Conservation (phyloP, 2,329 filamentous ascomycete genomes). For the Lasiodiplodia gonubiensis region DNA sequence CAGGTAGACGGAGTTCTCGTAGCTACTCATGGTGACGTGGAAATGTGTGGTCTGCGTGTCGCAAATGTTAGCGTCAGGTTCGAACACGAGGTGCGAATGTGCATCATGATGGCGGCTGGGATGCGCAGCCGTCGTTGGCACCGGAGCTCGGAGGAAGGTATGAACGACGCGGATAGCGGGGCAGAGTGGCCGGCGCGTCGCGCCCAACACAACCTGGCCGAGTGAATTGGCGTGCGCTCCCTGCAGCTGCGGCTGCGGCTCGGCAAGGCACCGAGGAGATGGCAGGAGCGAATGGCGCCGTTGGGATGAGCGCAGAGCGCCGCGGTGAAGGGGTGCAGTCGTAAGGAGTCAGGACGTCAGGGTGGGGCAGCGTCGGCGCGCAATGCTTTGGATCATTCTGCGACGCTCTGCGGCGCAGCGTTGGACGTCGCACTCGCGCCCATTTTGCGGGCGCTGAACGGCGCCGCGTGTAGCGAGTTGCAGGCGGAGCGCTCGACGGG, state of each 20-base stretch:
- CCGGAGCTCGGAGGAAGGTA: constrained; percentile 26
- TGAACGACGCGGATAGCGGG: constrained; percentile 26
- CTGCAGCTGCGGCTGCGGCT: constrained; percentile 34
- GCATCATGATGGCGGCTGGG: constrained; percentile 1
- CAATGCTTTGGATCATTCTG: constrained; percentile 14
- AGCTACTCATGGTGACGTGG: constrained; percentile 28
- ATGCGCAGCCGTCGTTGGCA: constrained; percentile 17
- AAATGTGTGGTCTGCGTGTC: constrained; percentile 19
- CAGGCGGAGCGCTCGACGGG: constrained; percentile 18
- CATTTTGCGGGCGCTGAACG: constrained; percentile 1
- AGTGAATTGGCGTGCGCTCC: constrained; percentile 32
- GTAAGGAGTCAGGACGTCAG: constrained; percentile 33
- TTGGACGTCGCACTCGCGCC: constrained; percentile 15
- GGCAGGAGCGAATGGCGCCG: constrained; percentile 20
- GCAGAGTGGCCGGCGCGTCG: constrained; percentile 26
- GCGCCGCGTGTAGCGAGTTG: constrained; percentile 13
- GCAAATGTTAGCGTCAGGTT: constrained; percentile 13
- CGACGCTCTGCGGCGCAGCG: constrained; percentile 13
- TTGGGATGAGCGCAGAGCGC: constrained; percentile 12
- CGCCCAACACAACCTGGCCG: constrained; percentile 29
- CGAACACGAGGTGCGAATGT: not conserved
- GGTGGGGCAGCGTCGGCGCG: constrained; percentile 27
- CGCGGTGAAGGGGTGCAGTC: constrained; percentile 39
- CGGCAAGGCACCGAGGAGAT: constrained; percentile 1
- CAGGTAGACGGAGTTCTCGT: constrained; percentile 67